Percentiles rank a stretch among this genome's conserved stretches.
phyloP scores from a whole-genome alignment of 2,329 filamentous ascomycete species.

The Knufia fluminis region DNA sequence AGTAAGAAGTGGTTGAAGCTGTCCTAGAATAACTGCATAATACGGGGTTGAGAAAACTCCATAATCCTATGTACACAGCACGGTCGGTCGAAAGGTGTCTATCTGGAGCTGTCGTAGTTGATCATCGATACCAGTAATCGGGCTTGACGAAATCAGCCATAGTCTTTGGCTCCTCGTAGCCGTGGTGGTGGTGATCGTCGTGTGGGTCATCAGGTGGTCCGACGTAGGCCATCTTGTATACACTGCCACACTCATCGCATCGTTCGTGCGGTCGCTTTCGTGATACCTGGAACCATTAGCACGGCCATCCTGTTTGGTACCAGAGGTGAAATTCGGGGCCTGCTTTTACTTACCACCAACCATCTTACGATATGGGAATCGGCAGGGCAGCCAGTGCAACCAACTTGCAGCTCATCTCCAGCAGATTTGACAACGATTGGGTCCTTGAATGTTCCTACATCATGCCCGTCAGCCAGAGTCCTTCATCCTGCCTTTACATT shows the following conservation, averaged over 20 bases:
- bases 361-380: conserved; percentile 88
- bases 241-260: conserved; percentile 91
- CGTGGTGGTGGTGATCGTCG: conserved; percentile 38
- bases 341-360: conserved; percentile 60
- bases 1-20: no score
- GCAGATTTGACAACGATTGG: conserved; percentile 85
- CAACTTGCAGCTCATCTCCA: conserved; percentile 91
- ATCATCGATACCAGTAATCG: conserved; percentile 71
- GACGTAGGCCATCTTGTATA: conserved; percentile 97
- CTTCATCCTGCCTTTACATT: background rate
- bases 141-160: conserved; percentile 94
- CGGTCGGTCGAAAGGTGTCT: background rate
- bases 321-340: background rate
- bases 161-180: conserved; percentile 78
- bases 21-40: background rate
- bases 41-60: background rate
- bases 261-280: conserved; percentile 86
- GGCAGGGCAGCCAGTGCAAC: conserved; percentile 87
- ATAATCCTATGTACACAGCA: conserved; percentile 6
- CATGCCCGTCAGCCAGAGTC: background rate
- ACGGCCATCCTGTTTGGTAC: background rate
- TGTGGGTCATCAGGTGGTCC: conserved; percentile 64
- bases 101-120: background rate
- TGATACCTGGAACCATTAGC: conserved; percentile 52
- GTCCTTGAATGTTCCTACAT: conserved; percentile 70